A percentile compares a stretch with the other conserved stretches of the same genome.
Conservation (phyloP, 2,329 filamentous ascomycete species). For the Graphilbum ipis-grandicollis region DNA sequence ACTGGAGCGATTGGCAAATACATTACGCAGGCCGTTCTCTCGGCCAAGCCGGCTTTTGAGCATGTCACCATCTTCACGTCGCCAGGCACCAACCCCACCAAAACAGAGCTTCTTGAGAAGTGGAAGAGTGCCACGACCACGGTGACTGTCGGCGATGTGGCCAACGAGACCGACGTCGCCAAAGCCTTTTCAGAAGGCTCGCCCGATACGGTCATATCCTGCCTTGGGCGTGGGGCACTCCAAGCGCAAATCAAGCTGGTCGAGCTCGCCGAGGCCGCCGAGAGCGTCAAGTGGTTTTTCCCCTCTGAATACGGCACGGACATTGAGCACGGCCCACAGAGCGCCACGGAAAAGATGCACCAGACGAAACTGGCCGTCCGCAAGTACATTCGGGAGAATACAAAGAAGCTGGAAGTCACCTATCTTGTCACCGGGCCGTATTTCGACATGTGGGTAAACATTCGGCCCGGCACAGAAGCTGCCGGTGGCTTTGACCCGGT, state of each 20-base stretch:
- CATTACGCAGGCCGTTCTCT: conserved; percentile 17
- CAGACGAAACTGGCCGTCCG: conserved; percentile 55
- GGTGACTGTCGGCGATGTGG: conserved; percentile 37
- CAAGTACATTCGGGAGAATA: conserved; percentile 34
- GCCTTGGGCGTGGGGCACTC: conserved; percentile 46
- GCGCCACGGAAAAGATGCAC: conserved; percentile 45
- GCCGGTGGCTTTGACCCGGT: conserved; percentile 42
- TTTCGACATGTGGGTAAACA: conserved; percentile 40
- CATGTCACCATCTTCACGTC: conserved; percentile 24
- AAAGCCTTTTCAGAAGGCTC: conserved; percentile 35
- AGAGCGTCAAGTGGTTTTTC: conserved; percentile 43
- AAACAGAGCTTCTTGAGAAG: conserved; percentile 24
- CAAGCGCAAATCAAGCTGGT: conserved; percentile 44
- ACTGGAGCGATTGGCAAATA: conserved; percentile 19
- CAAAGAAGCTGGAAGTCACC: conserved; percentile 39
- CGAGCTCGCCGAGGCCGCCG: conserved; percentile 33
- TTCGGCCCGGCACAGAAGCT: conserved; percentile 18
- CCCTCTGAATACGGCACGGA: conserved; percentile 53
- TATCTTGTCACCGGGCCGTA: conserved; percentile 57
- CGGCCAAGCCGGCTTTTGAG: conserved; percentile 14
- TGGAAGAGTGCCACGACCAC: conserved; percentile 27
- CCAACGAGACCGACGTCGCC: conserved; percentile 30
- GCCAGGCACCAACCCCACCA: conserved; percentile 27
- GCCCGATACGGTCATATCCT: conserved; percentile 48
- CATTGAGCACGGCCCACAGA: conserved; percentile 41